A percentile compares a stretch with the other conserved stretches of the same genome.
Evolutionary conservation across 805 yeast genomes (phyloP).

Genomic region (Kurtzmaniella fragi): DNA sequence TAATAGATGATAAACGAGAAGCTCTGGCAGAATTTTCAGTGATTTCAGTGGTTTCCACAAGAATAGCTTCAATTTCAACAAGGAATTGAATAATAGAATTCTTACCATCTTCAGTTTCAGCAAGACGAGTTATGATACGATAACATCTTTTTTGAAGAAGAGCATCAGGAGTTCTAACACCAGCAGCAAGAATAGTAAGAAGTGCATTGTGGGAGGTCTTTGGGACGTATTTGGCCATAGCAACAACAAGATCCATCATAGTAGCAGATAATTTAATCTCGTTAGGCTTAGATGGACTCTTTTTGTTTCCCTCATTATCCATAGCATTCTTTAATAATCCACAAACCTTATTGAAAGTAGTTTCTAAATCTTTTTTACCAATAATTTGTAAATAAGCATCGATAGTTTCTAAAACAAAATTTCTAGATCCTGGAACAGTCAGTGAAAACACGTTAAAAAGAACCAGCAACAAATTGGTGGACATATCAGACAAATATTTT

Average conservation of each 20-base stretch:
- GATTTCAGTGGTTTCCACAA: slow-evolving; percentile 52
- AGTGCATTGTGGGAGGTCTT: slow-evolving; percentile 63
- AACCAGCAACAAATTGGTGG: slow-evolving; percentile 78
- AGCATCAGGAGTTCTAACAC: slow-evolving; percentile 54
- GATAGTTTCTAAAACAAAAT: slow-evolving; percentile 80
- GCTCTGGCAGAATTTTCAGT: slow-evolving; percentile 76
- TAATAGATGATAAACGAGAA: slow-evolving; percentile 67
- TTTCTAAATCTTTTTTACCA: slow-evolving; percentile 57
- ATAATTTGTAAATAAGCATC: slow-evolving; percentile 74
- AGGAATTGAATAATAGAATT: slow-evolving; percentile 49
- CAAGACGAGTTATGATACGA: slow-evolving; percentile 64
- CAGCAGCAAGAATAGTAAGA: slow-evolving; percentile 69
- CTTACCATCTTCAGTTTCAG: slow-evolving; percentile 64
- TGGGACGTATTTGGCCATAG: slow-evolving; percentile 83
- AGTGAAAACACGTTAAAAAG: slow-evolving; percentile 91
- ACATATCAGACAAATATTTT: slow-evolving; percentile 56
- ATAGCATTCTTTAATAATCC: slow-evolving; percentile 69
- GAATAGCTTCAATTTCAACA: slow-evolving; percentile 52
- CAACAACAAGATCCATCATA: slow-evolving; percentile 85
- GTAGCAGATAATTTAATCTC: slow-evolving; percentile 64
- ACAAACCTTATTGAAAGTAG: slow-evolving; percentile 83
- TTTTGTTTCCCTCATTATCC: slow-evolving; percentile 46
- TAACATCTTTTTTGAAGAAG: slow-evolving; percentile 86
- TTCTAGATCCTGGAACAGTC: slow-evolving; percentile 78
- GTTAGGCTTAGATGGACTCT: slow-evolving; percentile 26